Percentiles rank a stretch among this genome's conserved stretches.
Evolutionary conservation across 164 flowering plant species (phyloP).

Genomic region (Chimonanthus salicifolius): DNA sequence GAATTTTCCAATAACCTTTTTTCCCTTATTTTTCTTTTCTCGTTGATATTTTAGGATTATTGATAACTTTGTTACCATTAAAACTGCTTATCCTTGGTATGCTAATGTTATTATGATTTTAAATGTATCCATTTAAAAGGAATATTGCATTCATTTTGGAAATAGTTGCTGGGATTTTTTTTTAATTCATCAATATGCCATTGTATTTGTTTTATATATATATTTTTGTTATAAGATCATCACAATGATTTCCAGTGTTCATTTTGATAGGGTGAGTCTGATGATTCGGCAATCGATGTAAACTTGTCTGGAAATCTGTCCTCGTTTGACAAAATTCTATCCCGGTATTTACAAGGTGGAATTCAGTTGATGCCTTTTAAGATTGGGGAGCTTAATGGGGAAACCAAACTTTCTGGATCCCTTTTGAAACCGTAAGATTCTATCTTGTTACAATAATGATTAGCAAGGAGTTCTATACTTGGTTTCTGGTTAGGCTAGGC

Average conservation of each 20-base stretch:
- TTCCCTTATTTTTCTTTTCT: not conserved
- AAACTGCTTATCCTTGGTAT: not conserved
- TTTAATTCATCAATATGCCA: not conserved
- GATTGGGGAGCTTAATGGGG: constrained; percentile 86
- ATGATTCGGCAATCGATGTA: constrained; percentile 84
- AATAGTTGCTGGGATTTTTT: not conserved
- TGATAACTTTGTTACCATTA: not conserved
- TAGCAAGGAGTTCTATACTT: constrained; percentile 1
- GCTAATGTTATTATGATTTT: not conserved
- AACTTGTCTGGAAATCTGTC: constrained; percentile 84
- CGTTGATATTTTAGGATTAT: not conserved
- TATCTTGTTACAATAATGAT: not conserved
- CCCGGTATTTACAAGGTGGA: constrained; percentile 70
- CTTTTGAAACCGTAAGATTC: constrained; percentile 83
- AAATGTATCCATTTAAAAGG: not conserved
- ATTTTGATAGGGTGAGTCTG: constrained; percentile 71
- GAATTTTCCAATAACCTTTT: too few species aligned
- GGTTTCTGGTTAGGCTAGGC: not conserved
- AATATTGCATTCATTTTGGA: not conserved
- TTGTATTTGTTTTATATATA: not conserved
- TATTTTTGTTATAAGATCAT: not conserved
- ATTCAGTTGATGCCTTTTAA: constrained; percentile 59
- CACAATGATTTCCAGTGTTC: not conserved
- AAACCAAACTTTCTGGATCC: constrained; percentile 91
- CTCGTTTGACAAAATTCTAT: constrained; percentile 62